Base-by-base conservation (phyloP, 129 eudicot genomes). In the Escallonia herrerae region DNA sequence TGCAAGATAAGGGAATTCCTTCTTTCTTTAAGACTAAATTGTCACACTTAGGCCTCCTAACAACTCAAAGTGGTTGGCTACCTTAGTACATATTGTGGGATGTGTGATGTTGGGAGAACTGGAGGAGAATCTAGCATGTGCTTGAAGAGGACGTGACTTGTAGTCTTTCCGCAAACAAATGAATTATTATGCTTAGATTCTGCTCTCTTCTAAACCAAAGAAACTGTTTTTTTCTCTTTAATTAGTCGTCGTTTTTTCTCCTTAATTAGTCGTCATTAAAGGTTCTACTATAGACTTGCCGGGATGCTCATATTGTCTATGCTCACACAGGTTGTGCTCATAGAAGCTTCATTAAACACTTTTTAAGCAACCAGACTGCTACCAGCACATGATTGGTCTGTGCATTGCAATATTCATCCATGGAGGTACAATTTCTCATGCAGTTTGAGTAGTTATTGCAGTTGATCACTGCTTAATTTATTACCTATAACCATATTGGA, bases 321-420 rank as follows among this genome's bases (percentile, higher is more conserved):
- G 37, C 57, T 65, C 41, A 40, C 51, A 38, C 70, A 65, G 70
- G 60, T 41, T 40, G 50, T 39, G 40, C 15, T 8, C 49, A 33
- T 63, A 6, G 15, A 15, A 46, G 56, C 43, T 63, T 46, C 43
- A 47, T 48, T 45, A 15, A 1, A 8, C 66, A 62, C 12, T 8
- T n/a, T n/a, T 62, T 43, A 22, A 62, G 54, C 66, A 6, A n/a
- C 13, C 10, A 41, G 60, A 56, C 45, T 59, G 43, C 14, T 43
- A 44, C 48, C 8, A 22, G 33, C 33, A 22, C 33, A 4, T 14
- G 15, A 15, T 40, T n/a, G 4, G 41, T 22, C 41, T 54, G 8
- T 43, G 49, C 15, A 14, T 11, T 57, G 61, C 61, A 33, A 15
- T 9, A 15, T 9, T 12, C 43, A 5, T 61, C 13, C 6, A 8